Conservation (phyloP, 495 filamentous ascomycete species). For the Xylaria flabelliformis region DNA sequence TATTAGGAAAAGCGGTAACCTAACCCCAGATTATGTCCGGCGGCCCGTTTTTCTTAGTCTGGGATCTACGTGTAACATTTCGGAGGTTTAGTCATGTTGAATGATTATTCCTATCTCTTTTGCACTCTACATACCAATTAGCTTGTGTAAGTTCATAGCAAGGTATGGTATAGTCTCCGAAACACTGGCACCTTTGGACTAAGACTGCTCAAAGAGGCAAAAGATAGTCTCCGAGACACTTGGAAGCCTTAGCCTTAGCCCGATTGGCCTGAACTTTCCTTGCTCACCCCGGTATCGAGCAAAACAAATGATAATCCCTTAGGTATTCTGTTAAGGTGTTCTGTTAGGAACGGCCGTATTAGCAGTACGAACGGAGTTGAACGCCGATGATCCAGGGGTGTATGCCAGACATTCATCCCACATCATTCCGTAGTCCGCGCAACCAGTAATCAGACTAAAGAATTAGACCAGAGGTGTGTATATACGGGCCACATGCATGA, state of each 20-base stretch:
- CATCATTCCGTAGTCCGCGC: not conserved
- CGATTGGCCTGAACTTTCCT: not conserved
- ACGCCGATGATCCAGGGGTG: not conserved
- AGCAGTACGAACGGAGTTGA: not conserved
- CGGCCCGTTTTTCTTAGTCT: not conserved
- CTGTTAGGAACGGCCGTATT: not conserved
- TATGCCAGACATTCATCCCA: not conserved
- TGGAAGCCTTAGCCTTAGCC: not conserved
- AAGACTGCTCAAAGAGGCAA: not conserved
- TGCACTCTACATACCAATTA: too few species aligned
- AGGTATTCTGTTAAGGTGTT: not conserved
- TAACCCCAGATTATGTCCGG: constrained; percentile 7
- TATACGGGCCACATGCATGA: not conserved
- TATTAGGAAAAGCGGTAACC: constrained; percentile 6
- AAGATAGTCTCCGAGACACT: not conserved
- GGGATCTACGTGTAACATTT: not conserved
- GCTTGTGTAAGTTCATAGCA: too few species aligned
- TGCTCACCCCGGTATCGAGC: not conserved
- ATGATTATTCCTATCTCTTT: too few species aligned
- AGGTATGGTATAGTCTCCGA: not conserved
- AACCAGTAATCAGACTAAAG: not conserved
- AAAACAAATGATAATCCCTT: not conserved
- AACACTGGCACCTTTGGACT: not conserved
- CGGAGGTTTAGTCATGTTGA: too few species aligned
- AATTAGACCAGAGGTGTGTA: not conserved